Conservation (phyloP, 225 moss, liverwort and hornwort species). For the Sphagnum tenellum region DNA sequence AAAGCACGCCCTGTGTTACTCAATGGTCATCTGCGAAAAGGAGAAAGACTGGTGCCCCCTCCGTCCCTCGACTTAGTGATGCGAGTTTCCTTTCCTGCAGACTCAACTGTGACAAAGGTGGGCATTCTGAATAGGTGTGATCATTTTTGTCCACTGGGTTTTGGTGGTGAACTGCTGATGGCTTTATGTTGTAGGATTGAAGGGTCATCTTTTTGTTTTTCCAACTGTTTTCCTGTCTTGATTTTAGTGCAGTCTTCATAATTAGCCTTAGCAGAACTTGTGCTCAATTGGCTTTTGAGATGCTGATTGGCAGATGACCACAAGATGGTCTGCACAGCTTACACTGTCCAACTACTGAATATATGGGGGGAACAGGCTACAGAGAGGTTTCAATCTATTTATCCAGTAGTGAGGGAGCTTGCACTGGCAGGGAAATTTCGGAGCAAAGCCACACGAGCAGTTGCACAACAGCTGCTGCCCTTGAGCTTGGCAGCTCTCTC, state of each 20-base stretch:
- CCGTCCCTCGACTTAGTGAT: slow-evolving; percentile 56
- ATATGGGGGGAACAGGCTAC: slow-evolving; percentile 48
- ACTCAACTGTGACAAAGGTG: slow-evolving; percentile 79
- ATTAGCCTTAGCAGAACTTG: too few species aligned
- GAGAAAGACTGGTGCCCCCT: slow-evolving; percentile 86
- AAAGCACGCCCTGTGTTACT: slow-evolving; percentile 71
- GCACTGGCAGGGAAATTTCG: slow-evolving; percentile 53
- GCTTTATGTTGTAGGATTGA: too few species aligned
- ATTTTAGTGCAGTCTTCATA: too few species aligned
- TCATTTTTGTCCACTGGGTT: too few species aligned
- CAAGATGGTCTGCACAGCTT: neutral
- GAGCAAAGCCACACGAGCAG: slow-evolving; percentile 75
- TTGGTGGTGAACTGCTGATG: too few species aligned
- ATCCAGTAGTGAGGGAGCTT: slow-evolving; percentile 80
- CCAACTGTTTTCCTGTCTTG: too few species aligned
- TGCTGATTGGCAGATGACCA: neutral
- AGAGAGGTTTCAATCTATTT: slow-evolving; percentile 77
- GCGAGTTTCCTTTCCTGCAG: slow-evolving; percentile 59
- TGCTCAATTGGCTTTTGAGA: too few species aligned
- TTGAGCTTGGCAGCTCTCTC: slow-evolving; percentile 50
- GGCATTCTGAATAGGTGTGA: neutral
- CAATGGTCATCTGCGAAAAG: slow-evolving; percentile 78
- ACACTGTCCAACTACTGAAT: neutral
- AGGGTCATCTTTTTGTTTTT: too few species aligned
- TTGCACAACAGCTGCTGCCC: slow-evolving; percentile 87